Percentiles rank a stretch among this genome's conserved stretches.
These are phyloP conservation scores for Magnolia officinalis DNA, from an alignment of 164 flowering plant species.

Conservation along the genomic window DNA sequence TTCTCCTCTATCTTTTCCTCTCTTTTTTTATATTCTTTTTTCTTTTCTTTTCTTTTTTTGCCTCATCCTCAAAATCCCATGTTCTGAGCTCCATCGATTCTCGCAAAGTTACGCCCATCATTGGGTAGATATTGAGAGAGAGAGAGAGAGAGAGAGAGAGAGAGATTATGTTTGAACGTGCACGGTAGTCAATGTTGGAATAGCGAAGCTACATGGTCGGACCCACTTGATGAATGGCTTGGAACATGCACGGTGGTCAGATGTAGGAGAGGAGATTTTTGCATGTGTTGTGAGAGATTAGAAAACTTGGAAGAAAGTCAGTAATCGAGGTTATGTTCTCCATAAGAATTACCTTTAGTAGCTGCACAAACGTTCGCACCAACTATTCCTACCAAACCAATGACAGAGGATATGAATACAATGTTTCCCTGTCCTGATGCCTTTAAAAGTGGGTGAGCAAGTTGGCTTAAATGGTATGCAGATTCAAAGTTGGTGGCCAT, in stretches of 20 bases:
- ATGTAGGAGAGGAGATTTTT: background rate
- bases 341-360: constrained; percentile 34
- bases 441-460: constrained; percentile 54
- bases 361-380: constrained; percentile 32
- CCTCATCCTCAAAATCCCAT: no score
- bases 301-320: background rate
- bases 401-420: constrained; percentile 41
- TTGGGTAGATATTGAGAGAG: no score
- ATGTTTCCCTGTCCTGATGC: constrained; percentile 43
- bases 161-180: no score
- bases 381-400: constrained; percentile 26
- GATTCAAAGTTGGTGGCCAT: constrained; percentile 49
- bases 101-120: no score
- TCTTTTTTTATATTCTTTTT: no score
- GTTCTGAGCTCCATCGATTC: no score
- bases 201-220: background rate
- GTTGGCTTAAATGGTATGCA: constrained; percentile 45
- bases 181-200: no score
- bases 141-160: no score
- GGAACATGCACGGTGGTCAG: background rate
- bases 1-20: no score
- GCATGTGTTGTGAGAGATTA: background rate
- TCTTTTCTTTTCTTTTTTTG: no score
- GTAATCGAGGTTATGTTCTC: background rate
- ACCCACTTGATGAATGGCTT: background rate